phyloP scores from a whole-genome alignment of 2,329 filamentous ascomycete genomes.

The Phoma herbarum region DNA sequence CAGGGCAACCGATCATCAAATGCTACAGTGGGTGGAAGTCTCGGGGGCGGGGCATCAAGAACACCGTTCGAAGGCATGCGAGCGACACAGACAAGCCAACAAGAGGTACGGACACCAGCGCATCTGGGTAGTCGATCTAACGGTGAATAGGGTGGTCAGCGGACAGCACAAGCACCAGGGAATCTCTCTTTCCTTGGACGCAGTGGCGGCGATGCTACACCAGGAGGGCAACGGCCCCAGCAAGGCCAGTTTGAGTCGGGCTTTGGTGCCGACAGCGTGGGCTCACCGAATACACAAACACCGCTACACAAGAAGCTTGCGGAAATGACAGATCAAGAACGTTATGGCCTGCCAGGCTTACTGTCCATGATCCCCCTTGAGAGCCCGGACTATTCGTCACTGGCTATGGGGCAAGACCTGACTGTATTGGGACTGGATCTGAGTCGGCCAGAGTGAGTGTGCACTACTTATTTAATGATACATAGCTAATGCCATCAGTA shows the following conservation, averaged over 20 bases:
- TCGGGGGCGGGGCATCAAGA: slow-evolving; percentile 42
- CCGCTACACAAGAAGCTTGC: slow-evolving; percentile 57
- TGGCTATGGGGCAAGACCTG: slow-evolving; percentile 71
- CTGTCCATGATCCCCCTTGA: slow-evolving; percentile 65
- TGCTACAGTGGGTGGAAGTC: slow-evolving; percentile 41
- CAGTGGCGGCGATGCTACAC: slow-evolving; percentile 32
- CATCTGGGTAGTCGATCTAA: slow-evolving; percentile 12
- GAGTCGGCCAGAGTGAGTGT: slow-evolving; percentile 67
- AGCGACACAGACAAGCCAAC: slow-evolving; percentile 33
- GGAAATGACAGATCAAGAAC: slow-evolving; percentile 68
- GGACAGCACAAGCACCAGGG: slow-evolving; percentile 38
- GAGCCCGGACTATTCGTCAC: slow-evolving; percentile 58
- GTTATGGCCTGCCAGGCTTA: slow-evolving; percentile 68
- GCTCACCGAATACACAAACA: slow-evolving; percentile 45
- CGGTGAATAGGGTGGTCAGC: slow-evolving; percentile 32
- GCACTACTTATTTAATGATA: neutral
- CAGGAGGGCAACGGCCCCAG: slow-evolving; percentile 39
- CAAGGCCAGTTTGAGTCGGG: slow-evolving; percentile 45
- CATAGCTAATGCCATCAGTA: slow-evolving; percentile 40
- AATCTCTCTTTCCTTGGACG: slow-evolving; percentile 44
- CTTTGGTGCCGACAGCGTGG: slow-evolving; percentile 41
- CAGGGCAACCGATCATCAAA: slow-evolving; percentile 47
- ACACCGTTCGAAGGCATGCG: slow-evolving; percentile 46
- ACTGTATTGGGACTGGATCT: slow-evolving; percentile 71
- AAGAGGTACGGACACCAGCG: slow-evolving; percentile 48